Evolutionary conservation across 2,329 filamentous ascomycete species (phyloP).

Genomic region (Aschersonia sp.): DNA sequence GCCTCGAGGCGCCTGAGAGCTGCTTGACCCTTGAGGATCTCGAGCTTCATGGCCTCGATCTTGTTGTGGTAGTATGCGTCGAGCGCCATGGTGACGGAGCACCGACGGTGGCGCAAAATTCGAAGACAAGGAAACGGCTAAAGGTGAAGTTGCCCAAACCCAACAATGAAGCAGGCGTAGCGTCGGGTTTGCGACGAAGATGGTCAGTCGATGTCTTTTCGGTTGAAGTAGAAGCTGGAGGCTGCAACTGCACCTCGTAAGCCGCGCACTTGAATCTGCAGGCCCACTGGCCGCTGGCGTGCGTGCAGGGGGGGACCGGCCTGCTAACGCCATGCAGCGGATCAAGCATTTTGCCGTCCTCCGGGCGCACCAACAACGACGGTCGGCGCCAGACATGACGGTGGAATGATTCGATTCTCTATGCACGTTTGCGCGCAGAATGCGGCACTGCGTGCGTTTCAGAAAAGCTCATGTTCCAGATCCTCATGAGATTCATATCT

Average conservation of each 20-base stretch:
- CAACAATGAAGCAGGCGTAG: too few species aligned
- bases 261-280: too few species aligned
- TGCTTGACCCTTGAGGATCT: conserved; percentile 98
- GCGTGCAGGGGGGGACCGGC: too few species aligned
- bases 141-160: neutral
- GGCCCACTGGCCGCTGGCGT: too few species aligned
- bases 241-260: neutral
- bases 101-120: neutral
- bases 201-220: neutral
- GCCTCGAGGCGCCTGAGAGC: conserved; percentile 90
- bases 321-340: neutral
- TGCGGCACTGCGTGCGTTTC: too few species aligned
- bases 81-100: conserved; percentile 67
- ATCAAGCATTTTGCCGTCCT: neutral
- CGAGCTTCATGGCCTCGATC: conserved; percentile 99
- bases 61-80: conserved; percentile 99
- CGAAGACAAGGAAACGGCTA: neutral
- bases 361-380: too few species aligned
- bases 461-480: too few species aligned
- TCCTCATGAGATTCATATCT: too few species aligned
- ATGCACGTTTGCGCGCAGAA: too few species aligned
- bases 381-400: too few species aligned
- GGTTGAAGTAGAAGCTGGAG: neutral
- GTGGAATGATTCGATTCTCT: too few species aligned
- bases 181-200: conserved; percentile 3